These are phyloP conservation scores for Trebouxiophyceae sp. DNA, from an alignment of 163 green algal genomes.

Conservation along the genomic window DNA sequence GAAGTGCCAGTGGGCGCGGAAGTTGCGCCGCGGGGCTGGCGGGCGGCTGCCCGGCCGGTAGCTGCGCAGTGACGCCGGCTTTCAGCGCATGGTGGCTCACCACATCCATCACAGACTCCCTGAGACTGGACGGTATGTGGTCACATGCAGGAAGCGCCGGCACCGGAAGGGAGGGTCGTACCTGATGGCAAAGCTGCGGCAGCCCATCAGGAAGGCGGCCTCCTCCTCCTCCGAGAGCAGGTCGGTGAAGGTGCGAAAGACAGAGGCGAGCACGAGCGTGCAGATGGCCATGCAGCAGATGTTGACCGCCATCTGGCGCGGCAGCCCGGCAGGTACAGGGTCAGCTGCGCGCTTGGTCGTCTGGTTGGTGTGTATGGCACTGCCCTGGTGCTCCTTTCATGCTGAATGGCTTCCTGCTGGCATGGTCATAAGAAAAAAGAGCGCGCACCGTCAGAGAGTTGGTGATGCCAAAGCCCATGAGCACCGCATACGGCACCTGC, in stretches of 20 bases:
- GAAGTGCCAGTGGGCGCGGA: slow-evolving; percentile 59
- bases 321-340: no score
- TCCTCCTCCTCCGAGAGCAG: slow-evolving; percentile 69
- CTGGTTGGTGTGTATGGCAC: no score
- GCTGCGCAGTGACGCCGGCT: no score
- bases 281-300: slow-evolving; percentile 55
- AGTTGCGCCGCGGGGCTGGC: slow-evolving; percentile 47
- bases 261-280: slow-evolving; percentile 62
- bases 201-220: slow-evolving; percentile 60
- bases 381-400: no score
- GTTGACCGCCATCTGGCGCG: slow-evolving; percentile 60
- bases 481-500: not conserved
- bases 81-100: no score
- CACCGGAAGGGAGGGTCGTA: not conserved
- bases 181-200: slow-evolving; percentile 1
- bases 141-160: not conserved
- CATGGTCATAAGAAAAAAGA: no score
- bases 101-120: no score
- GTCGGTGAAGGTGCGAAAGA: slow-evolving; percentile 56
- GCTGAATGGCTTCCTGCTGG: no score
- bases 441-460: slow-evolving; percentile 45
- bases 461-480: slow-evolving; percentile 42
- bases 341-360: no score
- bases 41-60: slow-evolving; percentile 19
- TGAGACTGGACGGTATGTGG: no score